A percentile compares a stretch with the other conserved stretches of the same genome.
These are phyloP conservation scores for Microbotryomycetes sp. DNA, from an alignment of 1,284 basidiomycete genomes.

Conservation along the genomic window DNA sequence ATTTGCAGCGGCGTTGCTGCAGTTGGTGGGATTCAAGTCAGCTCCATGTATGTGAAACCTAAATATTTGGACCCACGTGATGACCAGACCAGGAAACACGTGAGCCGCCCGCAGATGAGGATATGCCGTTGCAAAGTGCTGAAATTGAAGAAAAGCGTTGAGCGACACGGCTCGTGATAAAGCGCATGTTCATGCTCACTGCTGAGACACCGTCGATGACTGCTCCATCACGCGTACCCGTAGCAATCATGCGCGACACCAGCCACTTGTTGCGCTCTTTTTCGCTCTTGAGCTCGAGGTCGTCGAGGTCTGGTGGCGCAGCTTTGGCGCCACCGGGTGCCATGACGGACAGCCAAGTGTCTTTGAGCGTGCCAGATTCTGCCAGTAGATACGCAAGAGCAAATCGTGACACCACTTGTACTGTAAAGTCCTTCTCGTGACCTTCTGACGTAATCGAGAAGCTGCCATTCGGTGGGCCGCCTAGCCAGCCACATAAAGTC, in stretches of 20 bases:
- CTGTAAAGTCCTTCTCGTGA: constrained; percentile 38
- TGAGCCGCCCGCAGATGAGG: constrained; percentile 13
- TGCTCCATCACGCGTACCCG: constrained; percentile 16
- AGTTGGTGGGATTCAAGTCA: constrained; percentile 5
- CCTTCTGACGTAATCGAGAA: constrained; percentile 25
- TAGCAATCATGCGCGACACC: constrained; percentile 6
- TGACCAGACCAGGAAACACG: constrained; percentile 24
- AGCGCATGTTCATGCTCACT: constrained; percentile 6
- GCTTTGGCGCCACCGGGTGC: constrained; percentile 34
- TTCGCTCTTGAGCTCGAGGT: constrained; percentile 14
- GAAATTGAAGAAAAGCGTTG: neutral
- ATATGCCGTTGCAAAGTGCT: constrained; percentile 15
- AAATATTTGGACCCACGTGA: constrained; percentile 4
- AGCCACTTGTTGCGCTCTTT: constrained; percentile 4
- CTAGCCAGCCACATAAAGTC: neutral
- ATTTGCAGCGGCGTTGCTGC: constrained; percentile 37
- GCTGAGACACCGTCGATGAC: constrained; percentile 19
- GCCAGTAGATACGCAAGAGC: constrained; percentile 39
- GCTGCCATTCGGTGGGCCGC: constrained; percentile 30
- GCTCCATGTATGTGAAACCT: neutral
- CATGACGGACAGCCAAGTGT: constrained; percentile 36
- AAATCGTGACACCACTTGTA: constrained; percentile 41
- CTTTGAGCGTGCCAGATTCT: constrained; percentile 36
- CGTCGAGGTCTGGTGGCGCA: constrained; percentile 9
- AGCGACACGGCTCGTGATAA: neutral